phyloP scores from a whole-genome alignment of 331 rosid species.

The Phaseolus coccineus region DNA sequence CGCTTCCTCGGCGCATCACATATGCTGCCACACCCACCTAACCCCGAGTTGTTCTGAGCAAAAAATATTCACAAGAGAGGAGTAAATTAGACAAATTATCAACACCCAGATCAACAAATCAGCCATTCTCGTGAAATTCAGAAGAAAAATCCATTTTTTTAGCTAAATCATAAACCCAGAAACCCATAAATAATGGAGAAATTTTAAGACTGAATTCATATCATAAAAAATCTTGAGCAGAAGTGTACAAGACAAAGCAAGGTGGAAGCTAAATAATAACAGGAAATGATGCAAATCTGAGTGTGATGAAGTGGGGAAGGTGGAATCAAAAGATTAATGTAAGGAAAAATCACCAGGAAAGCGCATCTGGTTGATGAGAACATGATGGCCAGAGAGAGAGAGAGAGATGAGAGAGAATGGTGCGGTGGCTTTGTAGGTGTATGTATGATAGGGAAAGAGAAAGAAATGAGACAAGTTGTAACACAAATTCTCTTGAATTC shows the following conservation, averaged over 20 bases:
- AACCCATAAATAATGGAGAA: conserved; percentile 34
- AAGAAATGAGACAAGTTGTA: conserved; percentile 24
- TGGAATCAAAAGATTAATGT: neutral
- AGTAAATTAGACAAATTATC: neutral
- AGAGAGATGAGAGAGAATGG: conserved; percentile 40
- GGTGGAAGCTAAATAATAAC: neutral
- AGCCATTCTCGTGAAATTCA: conserved; percentile 12
- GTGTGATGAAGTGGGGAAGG: neutral
- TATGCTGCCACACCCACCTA: conserved; percentile 54
- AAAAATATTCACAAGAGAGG: conserved; percentile 11
- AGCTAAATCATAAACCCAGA: neutral
- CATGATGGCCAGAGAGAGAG: conserved; percentile 56
- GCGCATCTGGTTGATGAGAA: conserved; percentile 70
- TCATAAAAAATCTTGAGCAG: neutral
- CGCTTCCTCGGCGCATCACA: conserved; percentile 54
- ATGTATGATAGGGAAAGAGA: conserved; percentile 20
- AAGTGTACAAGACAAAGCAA: neutral
- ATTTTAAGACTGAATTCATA: conserved; percentile 5
- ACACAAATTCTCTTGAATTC: neutral
- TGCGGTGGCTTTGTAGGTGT: neutral
- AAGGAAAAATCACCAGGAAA: conserved; percentile 63
- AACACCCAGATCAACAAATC: conserved; percentile 43
- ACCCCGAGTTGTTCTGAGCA: conserved; percentile 61
- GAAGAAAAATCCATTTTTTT: conserved; percentile 21
- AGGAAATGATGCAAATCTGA: conserved; percentile 12